Base-by-base conservation (phyloP, 352 stramenopile species). In the Phytophthora capsici region DNA sequence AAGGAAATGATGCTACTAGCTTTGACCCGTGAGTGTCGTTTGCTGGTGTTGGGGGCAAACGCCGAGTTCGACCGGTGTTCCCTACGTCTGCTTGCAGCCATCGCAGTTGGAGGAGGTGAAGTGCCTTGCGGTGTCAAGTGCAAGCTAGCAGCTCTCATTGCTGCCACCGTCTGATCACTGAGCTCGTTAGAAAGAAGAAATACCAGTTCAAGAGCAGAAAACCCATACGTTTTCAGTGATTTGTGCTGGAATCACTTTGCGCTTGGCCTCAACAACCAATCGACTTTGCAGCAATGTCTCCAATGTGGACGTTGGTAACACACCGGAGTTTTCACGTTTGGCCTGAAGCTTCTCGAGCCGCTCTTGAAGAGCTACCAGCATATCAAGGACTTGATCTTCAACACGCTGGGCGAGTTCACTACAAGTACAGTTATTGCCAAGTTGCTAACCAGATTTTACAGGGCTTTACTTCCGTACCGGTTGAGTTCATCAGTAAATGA, bases 221-320 rank as follows among this genome's bases (percentile, higher is more conserved):
- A 3, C 2, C 3, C 63, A 22, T 54, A 91, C 82, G 19, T 89
- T 75, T n/a, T 73, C 63, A 4, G 66, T 52, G 54, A 91, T 72
- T 19, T 67, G 56, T 14, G 63, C 53, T 19, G 84, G 50, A 30
- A 88, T 34, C 38, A 93, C 73, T 6, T 73, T 73, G 20, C 81
- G 81, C 28, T 89, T 90, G 22, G 82, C 85, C 57, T 91, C 79
- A 41, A 93, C 81, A 6, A 88, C 63, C 7, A 93, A 54, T 1
- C 70, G 78, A 30, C 62, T 86, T 16, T 91, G 79, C 0, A 91
- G 65, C 8, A 90, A 53, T n/a, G 78, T 80, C 2, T 61, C 55
- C 4, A 68, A 73, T 4, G 82, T 82, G 14, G 57, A 55, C 12
- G 64, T 70, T 4, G 77, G 74, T 14, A 91, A 57, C 0, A 91